phyloP scores from a whole-genome alignment of 352 stramenopile genomes.

The Phytopythium helicoides region DNA sequence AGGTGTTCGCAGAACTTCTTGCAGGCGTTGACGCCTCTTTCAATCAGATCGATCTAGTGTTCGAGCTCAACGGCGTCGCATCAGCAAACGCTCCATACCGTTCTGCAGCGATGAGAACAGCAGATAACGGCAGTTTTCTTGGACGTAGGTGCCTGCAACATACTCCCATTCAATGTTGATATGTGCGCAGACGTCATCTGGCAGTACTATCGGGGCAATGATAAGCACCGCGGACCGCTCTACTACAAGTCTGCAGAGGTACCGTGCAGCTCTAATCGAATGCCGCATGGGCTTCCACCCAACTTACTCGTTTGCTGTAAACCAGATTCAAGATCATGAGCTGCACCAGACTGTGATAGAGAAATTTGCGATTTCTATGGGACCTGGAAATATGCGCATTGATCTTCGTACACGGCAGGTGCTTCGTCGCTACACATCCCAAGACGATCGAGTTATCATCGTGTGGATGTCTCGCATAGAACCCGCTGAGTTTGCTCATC shows the following conservation, averaged over 20 bases:
- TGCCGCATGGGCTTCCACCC: neutral
- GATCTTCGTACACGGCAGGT: conserved; percentile 36
- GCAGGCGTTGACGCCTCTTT: conserved; percentile 8
- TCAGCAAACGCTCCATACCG: neutral
- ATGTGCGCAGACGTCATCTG: conserved; percentile 8
- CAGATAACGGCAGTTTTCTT: conserved; percentile 14
- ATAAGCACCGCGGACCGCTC: conserved; percentile 14
- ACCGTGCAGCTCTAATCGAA: neutral
- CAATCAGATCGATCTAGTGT: conserved; percentile 12
- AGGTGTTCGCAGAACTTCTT: conserved; percentile 10
- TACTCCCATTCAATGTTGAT: conserved; percentile 9
- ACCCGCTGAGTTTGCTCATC: conserved; percentile 34
- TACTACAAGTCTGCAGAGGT: conserved; percentile 19
- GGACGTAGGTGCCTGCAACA: conserved; percentile 13
- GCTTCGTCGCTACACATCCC: conserved; percentile 24
- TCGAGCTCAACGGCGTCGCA: conserved; percentile 9
- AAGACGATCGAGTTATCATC: conserved; percentile 31
- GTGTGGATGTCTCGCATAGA: conserved; percentile 36
- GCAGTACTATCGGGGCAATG: conserved; percentile 14
- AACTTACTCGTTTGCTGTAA: neutral
- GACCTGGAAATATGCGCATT: conserved; percentile 26
- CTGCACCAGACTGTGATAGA: conserved; percentile 28
- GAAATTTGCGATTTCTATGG: conserved; percentile 31
- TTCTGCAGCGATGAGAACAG: conserved; percentile 11
- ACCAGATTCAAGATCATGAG: neutral